Percentiles rank a stretch among this genome's conserved stretches.
phyloP scores from a whole-genome alignment of 2,329 filamentous ascomycete genomes.

The Claviceps africana region DNA sequence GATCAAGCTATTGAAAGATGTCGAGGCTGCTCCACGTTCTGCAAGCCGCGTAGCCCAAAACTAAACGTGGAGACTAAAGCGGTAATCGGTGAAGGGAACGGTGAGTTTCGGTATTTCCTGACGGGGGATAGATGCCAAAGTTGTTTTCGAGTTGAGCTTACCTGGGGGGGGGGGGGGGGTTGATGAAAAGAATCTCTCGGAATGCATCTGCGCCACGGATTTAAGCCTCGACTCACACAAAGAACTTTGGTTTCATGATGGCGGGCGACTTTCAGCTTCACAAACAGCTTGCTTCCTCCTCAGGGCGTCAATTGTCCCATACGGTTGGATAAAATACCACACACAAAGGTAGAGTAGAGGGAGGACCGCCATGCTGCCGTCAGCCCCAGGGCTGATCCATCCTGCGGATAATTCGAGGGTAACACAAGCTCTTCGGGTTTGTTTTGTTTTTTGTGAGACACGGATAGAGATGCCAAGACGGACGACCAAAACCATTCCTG shows the following conservation, averaged over 20 bases:
- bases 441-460: not conserved
- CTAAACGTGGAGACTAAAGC: not conserved
- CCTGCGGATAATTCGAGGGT: not conserved
- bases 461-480: not conserved
- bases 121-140: not conserved
- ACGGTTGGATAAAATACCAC: not conserved
- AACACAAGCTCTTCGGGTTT: not conserved
- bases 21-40: not conserved
- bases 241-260: not conserved
- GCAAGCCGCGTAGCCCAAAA: not conserved
- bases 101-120: not conserved
- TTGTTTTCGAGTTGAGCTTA: not conserved
- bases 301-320: not conserved
- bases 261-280: too few species aligned
- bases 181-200: not conserved
- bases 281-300: too few species aligned
- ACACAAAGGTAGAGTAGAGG: not conserved
- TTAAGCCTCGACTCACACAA: not conserved
- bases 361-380: not conserved
- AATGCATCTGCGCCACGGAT: not conserved
- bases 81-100: not conserved
- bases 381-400: not conserved
- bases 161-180: not conserved
- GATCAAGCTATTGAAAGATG: not conserved
- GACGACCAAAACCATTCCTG: not conserved